Percentiles rank a stretch among this genome's conserved stretches.
Evolutionary conservation across 345 rosid genomes (phyloP).

Genomic region (Eucalyptus polyanthemos): DNA sequence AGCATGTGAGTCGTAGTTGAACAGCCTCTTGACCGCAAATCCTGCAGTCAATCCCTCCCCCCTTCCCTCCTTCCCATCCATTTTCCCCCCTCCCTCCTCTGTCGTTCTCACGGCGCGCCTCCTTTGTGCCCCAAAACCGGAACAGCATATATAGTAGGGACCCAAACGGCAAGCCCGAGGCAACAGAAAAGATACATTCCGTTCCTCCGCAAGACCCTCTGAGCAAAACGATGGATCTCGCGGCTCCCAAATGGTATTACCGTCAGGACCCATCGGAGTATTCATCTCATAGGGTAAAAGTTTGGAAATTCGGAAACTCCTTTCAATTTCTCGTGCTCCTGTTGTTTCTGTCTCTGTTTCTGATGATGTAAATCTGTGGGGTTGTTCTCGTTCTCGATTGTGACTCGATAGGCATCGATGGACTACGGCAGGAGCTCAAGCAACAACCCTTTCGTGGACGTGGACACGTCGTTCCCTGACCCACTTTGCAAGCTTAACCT

Average conservation of each 20-base stretch:
- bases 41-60: background rate
- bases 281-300: constrained; percentile 20
- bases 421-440: constrained; percentile 15
- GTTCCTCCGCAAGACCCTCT: background rate
- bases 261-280: constrained; percentile 8
- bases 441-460: constrained; percentile 44
- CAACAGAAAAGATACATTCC: background rate
- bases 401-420: constrained; percentile 12
- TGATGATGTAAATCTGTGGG: background rate
- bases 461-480: constrained; percentile 17
- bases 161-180: background rate
- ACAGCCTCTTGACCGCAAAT: background rate
- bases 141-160: background rate
- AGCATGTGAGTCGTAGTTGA: background rate
- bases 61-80: background rate
- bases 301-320: background rate
- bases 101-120: background rate
- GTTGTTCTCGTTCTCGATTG: background rate
- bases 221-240: constrained; percentile 29
- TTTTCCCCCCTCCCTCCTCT: background rate
- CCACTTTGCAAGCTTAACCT: constrained; percentile 66
- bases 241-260: constrained; percentile 24
- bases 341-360: background rate
- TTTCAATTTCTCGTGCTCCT: background rate
- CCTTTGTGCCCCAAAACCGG: background rate